These are phyloP conservation scores for Yamadazyma songkhlaensis DNA, from an alignment of 1,139 yeast species.

Conservation along the genomic window DNA sequence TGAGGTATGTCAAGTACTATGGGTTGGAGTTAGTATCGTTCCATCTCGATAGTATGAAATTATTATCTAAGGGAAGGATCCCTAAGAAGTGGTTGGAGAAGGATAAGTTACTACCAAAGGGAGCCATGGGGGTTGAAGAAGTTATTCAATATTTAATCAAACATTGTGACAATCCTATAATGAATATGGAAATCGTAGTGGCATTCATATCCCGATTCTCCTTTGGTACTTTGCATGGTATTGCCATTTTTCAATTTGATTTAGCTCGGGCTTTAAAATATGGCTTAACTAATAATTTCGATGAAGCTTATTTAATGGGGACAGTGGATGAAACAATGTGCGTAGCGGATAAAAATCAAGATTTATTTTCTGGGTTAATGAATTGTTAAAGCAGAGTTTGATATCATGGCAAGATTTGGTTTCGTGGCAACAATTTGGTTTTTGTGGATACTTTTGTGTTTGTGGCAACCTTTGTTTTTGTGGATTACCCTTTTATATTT, in stretches of 20 bases:
- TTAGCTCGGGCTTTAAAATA: constrained; percentile 6
- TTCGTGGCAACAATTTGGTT: no score
- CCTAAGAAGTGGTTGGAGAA: constrained; percentile 8
- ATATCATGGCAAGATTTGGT: no score
- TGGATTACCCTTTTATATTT: no score
- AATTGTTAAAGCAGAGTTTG: not conserved
- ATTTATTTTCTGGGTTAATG: not conserved
- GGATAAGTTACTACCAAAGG: constrained; percentile 7
- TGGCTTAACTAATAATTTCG: constrained; percentile 6
- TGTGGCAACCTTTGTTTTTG: no score
- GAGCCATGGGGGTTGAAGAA: constrained; percentile 9
- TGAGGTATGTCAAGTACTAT: constrained; percentile 7
- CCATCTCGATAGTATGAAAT: constrained; percentile 7
- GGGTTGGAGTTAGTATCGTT: constrained; percentile 6
- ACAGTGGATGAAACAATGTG: constrained; percentile 8
- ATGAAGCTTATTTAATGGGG: constrained; percentile 9
- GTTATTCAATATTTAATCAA: constrained; percentile 3
- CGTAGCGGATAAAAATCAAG: constrained; percentile 8
- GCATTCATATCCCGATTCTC: constrained; percentile 6
- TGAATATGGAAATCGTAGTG: constrained; percentile 6
- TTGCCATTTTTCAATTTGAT: constrained; percentile 9
- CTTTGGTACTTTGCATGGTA: constrained; percentile 8
- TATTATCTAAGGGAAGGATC: constrained; percentile 5
- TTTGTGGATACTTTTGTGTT: no score
- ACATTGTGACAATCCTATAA: not conserved